These are phyloP conservation scores for Colletotrichum limetticola DNA, from an alignment of 2,329 filamentous ascomycete genomes.

Conservation along the genomic window DNA sequence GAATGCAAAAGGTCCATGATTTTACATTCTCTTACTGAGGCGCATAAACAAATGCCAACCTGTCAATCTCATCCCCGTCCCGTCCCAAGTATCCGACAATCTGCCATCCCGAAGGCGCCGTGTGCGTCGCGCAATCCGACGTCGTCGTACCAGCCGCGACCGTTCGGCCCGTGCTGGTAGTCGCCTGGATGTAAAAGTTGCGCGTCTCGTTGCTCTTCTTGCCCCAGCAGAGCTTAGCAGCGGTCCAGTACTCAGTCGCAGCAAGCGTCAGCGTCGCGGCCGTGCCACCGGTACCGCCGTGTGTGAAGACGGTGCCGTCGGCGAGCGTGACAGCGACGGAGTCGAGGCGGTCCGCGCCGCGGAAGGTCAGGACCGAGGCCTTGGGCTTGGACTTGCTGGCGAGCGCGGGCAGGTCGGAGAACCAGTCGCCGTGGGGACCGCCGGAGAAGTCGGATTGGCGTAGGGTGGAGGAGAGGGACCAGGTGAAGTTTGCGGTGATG, in stretches of 20 bases:
- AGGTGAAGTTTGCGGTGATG: conserved; percentile 65
- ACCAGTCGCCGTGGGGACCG: conserved; percentile 63
- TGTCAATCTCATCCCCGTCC: conserved; percentile 65
- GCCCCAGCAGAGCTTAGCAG: conserved; percentile 61
- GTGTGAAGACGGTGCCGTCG: conserved; percentile 59
- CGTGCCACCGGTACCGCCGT: conserved; percentile 65
- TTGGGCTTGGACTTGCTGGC: conserved; percentile 45
- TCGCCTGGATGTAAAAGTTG: conserved; percentile 66
- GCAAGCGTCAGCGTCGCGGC: conserved; percentile 54
- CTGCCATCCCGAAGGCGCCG: conserved; percentile 59
- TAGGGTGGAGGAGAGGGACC: conserved; percentile 49
- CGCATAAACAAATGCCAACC: conserved; percentile 60
- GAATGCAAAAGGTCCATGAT: neutral
- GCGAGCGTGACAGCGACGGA: conserved; percentile 57
- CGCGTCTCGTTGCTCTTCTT: conserved; percentile 57
- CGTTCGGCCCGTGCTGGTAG: conserved; percentile 59
- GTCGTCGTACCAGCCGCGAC: conserved; percentile 58
- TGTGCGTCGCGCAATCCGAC: conserved; percentile 56
- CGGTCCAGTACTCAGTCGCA: conserved; percentile 58
- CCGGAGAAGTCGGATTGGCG: conserved; percentile 59
- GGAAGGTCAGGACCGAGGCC: conserved; percentile 53
- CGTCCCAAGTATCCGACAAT: conserved; percentile 65
- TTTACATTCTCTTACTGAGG: conserved; percentile 17
- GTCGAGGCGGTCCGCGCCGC: conserved; percentile 61
- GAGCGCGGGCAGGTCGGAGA: conserved; percentile 61